These are phyloP conservation scores for Fusarium abutilonis DNA, from an alignment of 2,329 filamentous ascomycete genomes.

Conservation along the genomic window DNA sequence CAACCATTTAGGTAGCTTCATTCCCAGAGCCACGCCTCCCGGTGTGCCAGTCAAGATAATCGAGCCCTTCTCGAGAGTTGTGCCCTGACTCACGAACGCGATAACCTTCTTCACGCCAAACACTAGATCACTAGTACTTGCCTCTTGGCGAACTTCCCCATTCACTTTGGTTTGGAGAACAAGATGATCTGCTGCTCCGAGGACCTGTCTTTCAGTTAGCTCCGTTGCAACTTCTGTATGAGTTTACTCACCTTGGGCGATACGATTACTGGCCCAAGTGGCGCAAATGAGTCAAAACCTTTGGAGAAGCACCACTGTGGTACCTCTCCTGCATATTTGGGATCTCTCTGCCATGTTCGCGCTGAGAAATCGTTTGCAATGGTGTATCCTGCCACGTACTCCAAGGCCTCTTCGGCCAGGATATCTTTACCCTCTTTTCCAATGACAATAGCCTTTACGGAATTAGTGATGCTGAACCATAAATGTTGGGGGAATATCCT, in stretches of 20 bases:
- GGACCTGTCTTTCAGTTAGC: constrained; percentile 2
- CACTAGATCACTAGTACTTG: constrained; percentile 12
- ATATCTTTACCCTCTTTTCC: constrained; percentile 20
- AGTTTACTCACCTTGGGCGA: constrained; percentile 8
- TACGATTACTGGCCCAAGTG: constrained; percentile 12
- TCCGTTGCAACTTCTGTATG: not conserved
- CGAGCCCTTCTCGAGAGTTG: constrained; percentile 15
- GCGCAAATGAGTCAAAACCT: constrained; percentile 22
- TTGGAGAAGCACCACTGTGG: constrained; percentile 27
- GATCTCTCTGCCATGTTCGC: constrained; percentile 15
- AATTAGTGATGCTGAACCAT: not conserved
- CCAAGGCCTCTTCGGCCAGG: constrained; percentile 8
- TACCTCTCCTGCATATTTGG: constrained; percentile 6
- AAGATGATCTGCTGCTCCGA: constrained; percentile 9
- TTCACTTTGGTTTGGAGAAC: constrained; percentile 18
- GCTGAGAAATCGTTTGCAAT: constrained; percentile 22
- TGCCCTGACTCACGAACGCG: constrained; percentile 15
- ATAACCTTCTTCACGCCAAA: constrained; percentile 12
- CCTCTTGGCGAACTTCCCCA: constrained; percentile 16
- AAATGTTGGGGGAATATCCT: not conserved
- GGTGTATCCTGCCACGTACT: constrained; percentile 17
- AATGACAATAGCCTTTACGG: constrained; percentile 11
- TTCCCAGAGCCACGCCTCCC: constrained; percentile 17
- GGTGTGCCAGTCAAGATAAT: constrained; percentile 25
- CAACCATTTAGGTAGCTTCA: constrained; percentile 16